Evolutionary conservation across 208 protist species (phyloP).

Genomic region (Blechomonas ayalai): DNA sequence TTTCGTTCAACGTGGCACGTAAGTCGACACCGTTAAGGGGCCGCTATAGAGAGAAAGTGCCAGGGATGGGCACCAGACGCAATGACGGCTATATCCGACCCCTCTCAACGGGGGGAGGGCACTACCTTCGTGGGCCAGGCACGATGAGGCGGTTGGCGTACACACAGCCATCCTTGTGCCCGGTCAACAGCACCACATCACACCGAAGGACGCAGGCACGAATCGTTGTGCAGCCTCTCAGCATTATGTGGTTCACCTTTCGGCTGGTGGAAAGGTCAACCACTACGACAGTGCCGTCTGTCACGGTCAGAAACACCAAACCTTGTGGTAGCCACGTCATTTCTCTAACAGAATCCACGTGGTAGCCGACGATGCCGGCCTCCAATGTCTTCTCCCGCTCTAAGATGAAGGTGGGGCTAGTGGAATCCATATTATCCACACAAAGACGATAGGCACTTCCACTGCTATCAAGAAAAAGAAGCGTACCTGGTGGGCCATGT

Average conservation of each 20-base stretch:
- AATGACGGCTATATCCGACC: no score
- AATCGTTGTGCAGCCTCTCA: no score
- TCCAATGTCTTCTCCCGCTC: conserved; percentile 3
- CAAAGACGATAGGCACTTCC: conserved; percentile 26
- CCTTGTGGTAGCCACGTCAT: no score
- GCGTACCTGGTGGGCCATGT: conserved; percentile 7
- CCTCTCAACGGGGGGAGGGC: no score
- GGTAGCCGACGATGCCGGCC: no score
- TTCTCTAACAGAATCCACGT: neutral
- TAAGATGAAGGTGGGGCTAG: conserved; percentile 28
- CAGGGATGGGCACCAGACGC: no score
- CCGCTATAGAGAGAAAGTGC: no score
- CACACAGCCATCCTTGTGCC: conserved; percentile 17
- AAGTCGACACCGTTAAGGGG: no score
- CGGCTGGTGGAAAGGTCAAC: neutral
- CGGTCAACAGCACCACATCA: conserved; percentile 18
- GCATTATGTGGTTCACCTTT: conserved; percentile 2
- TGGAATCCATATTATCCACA: conserved; percentile 45
- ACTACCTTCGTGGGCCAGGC: no score
- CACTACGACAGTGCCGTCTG: conserved; percentile 3
- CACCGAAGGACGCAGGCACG: conserved; percentile 11
- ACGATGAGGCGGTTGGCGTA: conserved; percentile 11
- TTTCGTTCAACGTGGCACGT: no score
- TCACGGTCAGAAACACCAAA: conserved; percentile 4
- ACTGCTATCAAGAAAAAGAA: conserved; percentile 49